Evolutionary conservation across 129 eudicot species (phyloP).

Genomic region (Lactuca sativa): DNA sequence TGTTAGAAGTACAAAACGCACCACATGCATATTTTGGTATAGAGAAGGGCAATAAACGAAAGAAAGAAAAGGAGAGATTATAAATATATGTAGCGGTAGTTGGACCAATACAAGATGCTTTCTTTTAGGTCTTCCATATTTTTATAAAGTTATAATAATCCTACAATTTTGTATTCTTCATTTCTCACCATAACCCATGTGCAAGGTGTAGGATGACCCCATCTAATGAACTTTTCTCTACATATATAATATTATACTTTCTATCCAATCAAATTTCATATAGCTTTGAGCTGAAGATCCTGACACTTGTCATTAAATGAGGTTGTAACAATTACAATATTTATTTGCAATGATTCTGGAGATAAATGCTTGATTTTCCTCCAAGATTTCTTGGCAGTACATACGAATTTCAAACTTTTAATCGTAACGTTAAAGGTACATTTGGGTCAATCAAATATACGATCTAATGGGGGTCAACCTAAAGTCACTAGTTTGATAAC

Average conservation of each 20-base stretch:
- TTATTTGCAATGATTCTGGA: slow-evolving; percentile 28
- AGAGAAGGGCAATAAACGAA: not conserved
- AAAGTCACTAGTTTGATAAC: too few relatives aligned
- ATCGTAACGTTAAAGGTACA: too few relatives aligned
- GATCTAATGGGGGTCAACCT: too few relatives aligned
- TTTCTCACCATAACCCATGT: slow-evolving; percentile 48
- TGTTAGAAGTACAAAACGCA: slow-evolving; percentile 28
- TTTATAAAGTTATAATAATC: slow-evolving; percentile 15
- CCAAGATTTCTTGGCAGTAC: not conserved
- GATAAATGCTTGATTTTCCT: slow-evolving; percentile 16
- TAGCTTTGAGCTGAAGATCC: slow-evolving; percentile 10
- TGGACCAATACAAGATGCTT: slow-evolving; percentile 49
- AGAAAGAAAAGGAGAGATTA: not conserved
- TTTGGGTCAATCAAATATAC: too few relatives aligned
- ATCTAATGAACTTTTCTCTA: slow-evolving; percentile 33
- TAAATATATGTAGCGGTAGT: slow-evolving; percentile 27
- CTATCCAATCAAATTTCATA: slow-evolving; percentile 30
- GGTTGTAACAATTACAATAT: slow-evolving; percentile 15
- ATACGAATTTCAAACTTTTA: not conserved
- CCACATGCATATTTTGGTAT: slow-evolving; percentile 37
- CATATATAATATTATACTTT: slow-evolving; percentile 33
- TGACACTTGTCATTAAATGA: slow-evolving; percentile 31
- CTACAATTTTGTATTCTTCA: slow-evolving; percentile 31
- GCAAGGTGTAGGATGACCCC: slow-evolving; percentile 34
- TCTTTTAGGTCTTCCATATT: slow-evolving; percentile 19